Evolutionary conservation across 306 rosid genomes (phyloP).

Genomic region (Cicer judaicum): DNA sequence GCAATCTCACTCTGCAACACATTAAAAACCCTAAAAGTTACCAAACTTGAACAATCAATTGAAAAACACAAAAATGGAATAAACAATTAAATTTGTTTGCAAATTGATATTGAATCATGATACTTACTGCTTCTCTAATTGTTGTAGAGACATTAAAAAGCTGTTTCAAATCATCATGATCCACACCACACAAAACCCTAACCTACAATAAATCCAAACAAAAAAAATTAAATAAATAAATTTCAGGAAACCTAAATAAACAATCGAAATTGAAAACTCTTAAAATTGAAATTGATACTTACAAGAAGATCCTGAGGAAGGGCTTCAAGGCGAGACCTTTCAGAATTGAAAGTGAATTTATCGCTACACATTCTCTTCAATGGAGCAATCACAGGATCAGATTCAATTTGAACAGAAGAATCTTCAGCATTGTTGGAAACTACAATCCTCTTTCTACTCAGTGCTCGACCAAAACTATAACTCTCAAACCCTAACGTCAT

Average conservation of each 20-base stretch:
- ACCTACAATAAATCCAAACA: slow-evolving; percentile 50
- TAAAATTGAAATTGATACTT: slow-evolving; percentile 40
- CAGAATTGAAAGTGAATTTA: slow-evolving; percentile 33
- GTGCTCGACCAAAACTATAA: slow-evolving; percentile 46
- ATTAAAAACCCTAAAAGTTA: slow-evolving; percentile 20
- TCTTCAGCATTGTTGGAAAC: slow-evolving; percentile 44
- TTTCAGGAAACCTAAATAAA: slow-evolving; percentile 14
- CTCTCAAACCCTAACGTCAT: slow-evolving; percentile 57
- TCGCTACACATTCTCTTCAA: slow-evolving; percentile 60
- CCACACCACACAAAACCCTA: slow-evolving; percentile 71
- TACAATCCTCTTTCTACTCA: slow-evolving; percentile 74
- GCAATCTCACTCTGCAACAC: slow-evolving; percentile 70
- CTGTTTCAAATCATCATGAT: slow-evolving; percentile 78
- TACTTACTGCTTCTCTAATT: slow-evolving; percentile 75
- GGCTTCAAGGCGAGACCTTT: slow-evolving; percentile 61
- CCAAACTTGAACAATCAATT: slow-evolving; percentile 28
- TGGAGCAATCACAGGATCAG: slow-evolving; percentile 42
- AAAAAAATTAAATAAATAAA: background rate
- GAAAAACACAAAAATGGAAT: slow-evolving; percentile 1
- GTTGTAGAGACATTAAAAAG: slow-evolving; percentile 67
- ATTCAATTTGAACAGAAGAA: slow-evolving; percentile 6
- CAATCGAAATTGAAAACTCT: background rate
- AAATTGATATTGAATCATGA: background rate
- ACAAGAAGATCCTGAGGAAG: slow-evolving; percentile 82
- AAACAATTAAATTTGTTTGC: background rate